Base-by-base conservation (phyloP, 73 alveolate species). In the Paramecium caudatum region DNA sequence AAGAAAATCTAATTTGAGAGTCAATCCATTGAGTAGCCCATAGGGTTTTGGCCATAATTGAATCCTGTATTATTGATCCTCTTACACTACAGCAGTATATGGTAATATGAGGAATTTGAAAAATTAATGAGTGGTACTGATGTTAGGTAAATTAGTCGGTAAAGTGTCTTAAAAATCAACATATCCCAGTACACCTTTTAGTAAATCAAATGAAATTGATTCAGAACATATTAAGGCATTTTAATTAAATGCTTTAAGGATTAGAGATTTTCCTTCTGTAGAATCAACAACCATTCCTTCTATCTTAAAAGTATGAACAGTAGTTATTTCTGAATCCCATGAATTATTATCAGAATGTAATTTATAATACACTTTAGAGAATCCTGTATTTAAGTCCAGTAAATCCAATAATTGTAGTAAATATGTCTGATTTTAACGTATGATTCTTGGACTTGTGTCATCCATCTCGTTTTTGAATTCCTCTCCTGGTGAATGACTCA, bases 21-120 rank as follows among this genome's bases (percentile, higher is more conserved):
- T 74, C 8, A 74, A 43, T 41, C 88, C 88, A 74, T 74, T 45
- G 5, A 74, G 32, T 12, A 74, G 10, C 32, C 88, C 88, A 39
- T 45, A 74, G 6, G 88, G 88, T 74, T 74, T 74, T 10, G 88
- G 88, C 88, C 88, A 74, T 45, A 74, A 27, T 39, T 41, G 19
- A 41, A 74, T 74, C 21, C 17, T 37, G 32, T 27, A 74, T 37
- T 36, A 16, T 21, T 39, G 21, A 10, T 74, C 88, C 36, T 74
- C 88, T 16, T 41, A 45, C 2, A 74, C 69, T 16, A 74, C 39
- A 41, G 69, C 88, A 15, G 88, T 74, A 43, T 37, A 74, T 6
- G 88, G 88, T 43, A 74, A 39, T 8, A 74, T 74, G 0, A 41
- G 15, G 32, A n/a, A 74, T 74, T 74, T 74, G 21, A 74, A 74